A percentile compares a stretch with the other conserved stretches of the same genome.
phyloP scores from a whole-genome alignment of 192 early-diverging fungal genomes.

The Coemansia sp. region DNA sequence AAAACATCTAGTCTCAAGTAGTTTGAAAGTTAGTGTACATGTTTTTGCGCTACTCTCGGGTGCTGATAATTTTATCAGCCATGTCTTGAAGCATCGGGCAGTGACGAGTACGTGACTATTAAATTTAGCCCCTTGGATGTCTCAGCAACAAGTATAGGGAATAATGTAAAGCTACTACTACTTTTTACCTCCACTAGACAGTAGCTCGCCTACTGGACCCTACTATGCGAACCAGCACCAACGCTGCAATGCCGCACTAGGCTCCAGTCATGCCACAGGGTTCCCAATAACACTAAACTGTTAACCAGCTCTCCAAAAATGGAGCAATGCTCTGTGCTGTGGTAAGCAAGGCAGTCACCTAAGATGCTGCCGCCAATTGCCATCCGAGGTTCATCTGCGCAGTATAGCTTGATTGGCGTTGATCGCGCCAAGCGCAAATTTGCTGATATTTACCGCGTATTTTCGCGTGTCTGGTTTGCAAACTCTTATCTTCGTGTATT shows the following conservation, averaged over 20 bases:
- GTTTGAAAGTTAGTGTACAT: background rate
- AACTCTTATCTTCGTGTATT: background rate
- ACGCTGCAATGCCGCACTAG: background rate
- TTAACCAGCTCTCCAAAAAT: background rate
- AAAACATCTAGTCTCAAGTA: background rate
- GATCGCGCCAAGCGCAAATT: background rate
- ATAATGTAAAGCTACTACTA: background rate
- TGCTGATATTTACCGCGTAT: background rate
- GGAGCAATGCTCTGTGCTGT: background rate
- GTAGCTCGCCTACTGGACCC: background rate
- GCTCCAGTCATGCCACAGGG: background rate
- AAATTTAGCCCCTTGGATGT: slow-evolving; percentile 6
- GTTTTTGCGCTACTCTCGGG: background rate
- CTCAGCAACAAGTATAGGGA: background rate
- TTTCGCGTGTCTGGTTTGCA: background rate
- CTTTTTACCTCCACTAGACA: background rate
- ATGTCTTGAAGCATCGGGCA: slow-evolving; percentile 1
- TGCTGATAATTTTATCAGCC: background rate
- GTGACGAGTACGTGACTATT: background rate
- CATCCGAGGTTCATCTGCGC: background rate
- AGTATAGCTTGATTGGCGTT: background rate
- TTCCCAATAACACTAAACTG: background rate
- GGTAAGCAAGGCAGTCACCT: background rate
- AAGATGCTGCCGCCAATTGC: background rate
- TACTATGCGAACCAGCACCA: background rate